Percentiles rank a stretch among this genome's conserved stretches.
phyloP scores from a whole-genome alignment of 805 yeast genomes.

The Candida dendrica region DNA sequence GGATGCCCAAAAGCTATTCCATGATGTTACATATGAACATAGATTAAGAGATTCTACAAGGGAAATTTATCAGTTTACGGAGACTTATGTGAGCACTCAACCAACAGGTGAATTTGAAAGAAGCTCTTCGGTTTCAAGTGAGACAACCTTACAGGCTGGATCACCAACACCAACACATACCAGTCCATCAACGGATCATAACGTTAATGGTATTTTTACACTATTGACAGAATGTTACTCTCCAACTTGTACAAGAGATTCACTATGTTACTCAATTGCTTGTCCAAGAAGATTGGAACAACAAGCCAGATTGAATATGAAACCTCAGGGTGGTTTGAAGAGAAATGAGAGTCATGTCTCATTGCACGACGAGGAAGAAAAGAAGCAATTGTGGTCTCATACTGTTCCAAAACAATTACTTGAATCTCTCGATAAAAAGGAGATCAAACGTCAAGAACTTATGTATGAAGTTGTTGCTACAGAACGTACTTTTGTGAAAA shows the following conservation, averaged over 20 bases:
- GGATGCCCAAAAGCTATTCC: constrained; percentile 91
- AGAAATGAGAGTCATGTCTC: constrained; percentile 68
- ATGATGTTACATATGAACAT: constrained; percentile 93
- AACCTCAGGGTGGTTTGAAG: constrained; percentile 77
- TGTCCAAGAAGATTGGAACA: constrained; percentile 95
- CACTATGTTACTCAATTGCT: constrained; percentile 87
- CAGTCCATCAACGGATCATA: constrained; percentile 19
- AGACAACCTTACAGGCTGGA: constrained; percentile 9
- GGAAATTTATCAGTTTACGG: constrained; percentile 83
- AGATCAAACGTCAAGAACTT: constrained; percentile 89
- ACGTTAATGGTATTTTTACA: constrained; percentile 87
- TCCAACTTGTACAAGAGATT: constrained; percentile 88
- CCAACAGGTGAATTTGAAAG: constrained; percentile 24
- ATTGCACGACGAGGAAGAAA: constrained; percentile 67
- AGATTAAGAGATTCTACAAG: constrained; percentile 78
- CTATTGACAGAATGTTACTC: constrained; percentile 91
- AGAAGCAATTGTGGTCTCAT: constrained; percentile 87
- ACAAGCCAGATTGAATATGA: constrained; percentile 85
- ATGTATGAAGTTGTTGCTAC: constrained; percentile 91
- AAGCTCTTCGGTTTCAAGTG: constrained; percentile 14
- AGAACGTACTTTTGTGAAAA: constrained; percentile 92
- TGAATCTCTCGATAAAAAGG: constrained; percentile 73
- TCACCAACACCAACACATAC: constrained; percentile 4
- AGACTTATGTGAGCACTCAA: constrained; percentile 34
- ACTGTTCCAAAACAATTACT: constrained; percentile 77